Conservation (phyloP, 1,139 yeast species). For the Blastobotrys elegans region DNA sequence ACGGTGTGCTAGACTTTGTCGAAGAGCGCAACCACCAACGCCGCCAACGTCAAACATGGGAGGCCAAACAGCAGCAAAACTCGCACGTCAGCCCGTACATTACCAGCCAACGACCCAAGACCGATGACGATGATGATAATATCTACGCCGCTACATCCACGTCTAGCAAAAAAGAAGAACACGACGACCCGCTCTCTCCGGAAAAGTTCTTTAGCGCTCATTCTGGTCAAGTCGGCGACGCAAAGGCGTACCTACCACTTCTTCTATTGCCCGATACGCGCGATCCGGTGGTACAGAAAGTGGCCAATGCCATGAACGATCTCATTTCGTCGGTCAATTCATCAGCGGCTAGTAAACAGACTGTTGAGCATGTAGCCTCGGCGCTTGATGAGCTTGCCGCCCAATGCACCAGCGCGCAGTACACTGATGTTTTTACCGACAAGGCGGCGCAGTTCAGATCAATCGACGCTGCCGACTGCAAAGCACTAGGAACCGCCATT, state of each 20-base stretch:
- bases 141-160: neutral
- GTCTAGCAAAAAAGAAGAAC: conserved; percentile 1
- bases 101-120: conserved; percentile 11
- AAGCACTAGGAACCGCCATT: conserved; percentile 19
- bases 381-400: neutral
- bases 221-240: conserved; percentile 27
- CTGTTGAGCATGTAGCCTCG: conserved; percentile 22
- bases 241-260: conserved; percentile 29
- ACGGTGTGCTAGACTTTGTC: conserved; percentile 23
- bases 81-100: conserved; percentile 21
- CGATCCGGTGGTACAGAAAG: conserved; percentile 24
- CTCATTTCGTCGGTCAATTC: conserved; percentile 29
- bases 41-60: conserved; percentile 19
- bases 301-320: conserved; percentile 29
- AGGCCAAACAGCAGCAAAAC: conserved; percentile 11
- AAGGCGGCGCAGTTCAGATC: conserved; percentile 17
- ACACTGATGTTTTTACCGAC: conserved; percentile 20
- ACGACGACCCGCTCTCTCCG: conserved; percentile 27
- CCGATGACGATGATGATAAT: conserved; percentile 12
- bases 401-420: conserved; percentile 18
- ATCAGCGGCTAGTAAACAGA: conserved; percentile 25
- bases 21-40: conserved; percentile 27
- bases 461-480: neutral
- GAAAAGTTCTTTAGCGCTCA: conserved; percentile 29
- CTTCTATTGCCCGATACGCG: conserved; percentile 28